Evolutionary conservation across 139 green algal species (phyloP).

Genomic region (Chlorella sp.): DNA sequence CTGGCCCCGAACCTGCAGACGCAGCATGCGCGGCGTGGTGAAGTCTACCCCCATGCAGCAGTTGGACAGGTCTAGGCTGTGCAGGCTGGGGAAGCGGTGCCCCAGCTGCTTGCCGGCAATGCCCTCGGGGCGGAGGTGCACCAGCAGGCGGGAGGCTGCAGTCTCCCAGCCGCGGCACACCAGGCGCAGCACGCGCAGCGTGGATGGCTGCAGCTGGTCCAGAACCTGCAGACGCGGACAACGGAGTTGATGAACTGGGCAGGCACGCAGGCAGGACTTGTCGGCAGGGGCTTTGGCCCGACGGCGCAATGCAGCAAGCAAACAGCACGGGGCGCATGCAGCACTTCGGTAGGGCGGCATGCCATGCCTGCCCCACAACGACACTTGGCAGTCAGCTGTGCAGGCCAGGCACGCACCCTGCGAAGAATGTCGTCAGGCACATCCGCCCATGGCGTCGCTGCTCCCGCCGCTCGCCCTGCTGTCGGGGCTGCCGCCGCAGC

Average conservation of each 20-base stretch:
- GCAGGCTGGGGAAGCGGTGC: conserved; percentile 19
- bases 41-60: conserved; percentile 5
- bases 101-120: conserved; percentile 16
- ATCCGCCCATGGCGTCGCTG: neutral
- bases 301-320: no score
- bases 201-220: conserved; percentile 28
- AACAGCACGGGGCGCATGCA: neutral
- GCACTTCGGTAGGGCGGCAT: no score
- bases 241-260: neutral
- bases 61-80: conserved; percentile 23
- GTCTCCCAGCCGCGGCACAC: conserved; percentile 35
- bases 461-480: neutral
- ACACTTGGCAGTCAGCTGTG: no score
- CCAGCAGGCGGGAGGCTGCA: conserved; percentile 15
- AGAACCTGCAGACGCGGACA: neutral
- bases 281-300: no score
- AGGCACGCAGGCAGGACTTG: neutral
- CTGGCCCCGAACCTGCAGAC: conserved; percentile 6
- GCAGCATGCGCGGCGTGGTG: conserved; percentile 19
- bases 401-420: neutral
- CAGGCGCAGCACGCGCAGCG: conserved; percentile 35
- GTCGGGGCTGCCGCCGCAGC: neutral
- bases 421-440: conserved; percentile 4
- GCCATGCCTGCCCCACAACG: no score
- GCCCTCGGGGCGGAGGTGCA: conserved; percentile 13